Conservation (phyloP, 73 alveolate genomes). For the Paramecium primaurelia region DNA sequence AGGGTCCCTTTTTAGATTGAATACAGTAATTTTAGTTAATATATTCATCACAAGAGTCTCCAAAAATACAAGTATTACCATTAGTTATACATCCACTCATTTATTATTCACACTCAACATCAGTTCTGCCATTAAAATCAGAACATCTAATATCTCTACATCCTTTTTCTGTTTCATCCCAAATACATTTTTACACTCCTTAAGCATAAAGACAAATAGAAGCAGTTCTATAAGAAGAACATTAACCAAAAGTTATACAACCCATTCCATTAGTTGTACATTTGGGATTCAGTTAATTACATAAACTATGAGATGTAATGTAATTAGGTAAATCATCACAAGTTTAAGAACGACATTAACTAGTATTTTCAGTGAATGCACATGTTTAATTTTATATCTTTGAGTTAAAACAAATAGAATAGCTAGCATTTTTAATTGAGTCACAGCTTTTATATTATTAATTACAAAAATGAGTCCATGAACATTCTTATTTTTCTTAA, state of each 20-base stretch:
- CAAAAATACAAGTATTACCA: background rate
- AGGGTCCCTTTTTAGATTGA: background rate
- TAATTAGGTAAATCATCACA: background rate
- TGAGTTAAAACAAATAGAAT: background rate
- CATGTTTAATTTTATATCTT: background rate
- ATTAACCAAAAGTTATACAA: background rate
- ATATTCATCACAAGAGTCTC: background rate
- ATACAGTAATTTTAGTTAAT: background rate
- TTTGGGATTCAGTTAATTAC: background rate
- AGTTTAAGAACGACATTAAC: background rate
- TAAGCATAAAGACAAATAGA: background rate
- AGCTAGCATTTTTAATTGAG: background rate
- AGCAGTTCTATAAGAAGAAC: background rate
- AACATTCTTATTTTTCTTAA: background rate
- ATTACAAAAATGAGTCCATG: background rate
- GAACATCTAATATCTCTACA: background rate
- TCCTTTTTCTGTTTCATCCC: background rate
- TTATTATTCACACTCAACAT: background rate
- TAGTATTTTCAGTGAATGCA: background rate
- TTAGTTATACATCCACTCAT: background rate
- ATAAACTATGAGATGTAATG: background rate
- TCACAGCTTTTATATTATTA: background rate
- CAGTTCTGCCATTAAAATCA: background rate
- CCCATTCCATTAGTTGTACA: slow-evolving; percentile 38
- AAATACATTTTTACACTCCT: background rate